phyloP scores from a whole-genome alignment of 1,284 basidiomycete genomes.

The Leccinum pseudoinsigne region DNA sequence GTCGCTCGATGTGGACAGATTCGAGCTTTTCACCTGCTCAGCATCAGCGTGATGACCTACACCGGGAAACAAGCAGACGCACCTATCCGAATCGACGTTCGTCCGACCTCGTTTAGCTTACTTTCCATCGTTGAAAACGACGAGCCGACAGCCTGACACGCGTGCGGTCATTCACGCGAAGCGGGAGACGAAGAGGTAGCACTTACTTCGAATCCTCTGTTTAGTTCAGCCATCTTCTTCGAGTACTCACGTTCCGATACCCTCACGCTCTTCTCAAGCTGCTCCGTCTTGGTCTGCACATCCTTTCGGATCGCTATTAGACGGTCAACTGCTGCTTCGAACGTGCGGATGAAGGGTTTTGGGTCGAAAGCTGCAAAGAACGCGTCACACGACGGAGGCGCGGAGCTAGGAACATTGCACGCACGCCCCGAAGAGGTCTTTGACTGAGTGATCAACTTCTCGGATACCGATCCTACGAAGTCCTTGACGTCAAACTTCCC shows the following conservation, averaged over 20 bases:
- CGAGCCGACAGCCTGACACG: conserved; percentile 69
- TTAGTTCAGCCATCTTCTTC: conserved; percentile 89
- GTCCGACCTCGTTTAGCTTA: conserved; percentile 91
- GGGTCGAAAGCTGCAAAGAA: conserved; percentile 82
- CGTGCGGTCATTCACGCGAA: conserved; percentile 3
- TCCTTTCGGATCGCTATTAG: conserved; percentile 86
- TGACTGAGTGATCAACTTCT: conserved; percentile 83
- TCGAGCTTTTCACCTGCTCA: conserved; percentile 90
- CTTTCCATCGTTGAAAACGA: conserved; percentile 86
- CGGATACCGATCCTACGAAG: conserved; percentile 83
- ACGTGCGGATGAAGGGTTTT: conserved; percentile 88
- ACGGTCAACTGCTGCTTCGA: conserved; percentile 88
- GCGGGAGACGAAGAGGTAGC: conserved; percentile 1
- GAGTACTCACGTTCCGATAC: conserved; percentile 93
- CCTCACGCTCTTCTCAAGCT: conserved; percentile 90
- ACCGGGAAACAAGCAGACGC: conserved; percentile 22
- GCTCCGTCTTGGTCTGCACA: conserved; percentile 85
- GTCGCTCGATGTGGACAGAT: conserved; percentile 89
- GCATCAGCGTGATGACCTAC: conserved; percentile 14
- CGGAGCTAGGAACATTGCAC: conserved; percentile 34
- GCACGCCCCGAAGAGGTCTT: conserved; percentile 81
- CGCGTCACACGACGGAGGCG: conserved; percentile 6
- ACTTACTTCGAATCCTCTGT: conserved; percentile 88
- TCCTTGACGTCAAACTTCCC: conserved; percentile 92
- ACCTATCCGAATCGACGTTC: conserved; percentile 95